phyloP scores from a whole-genome alignment of 2,329 filamentous ascomycete genomes.

The Penicillium occitanis region DNA sequence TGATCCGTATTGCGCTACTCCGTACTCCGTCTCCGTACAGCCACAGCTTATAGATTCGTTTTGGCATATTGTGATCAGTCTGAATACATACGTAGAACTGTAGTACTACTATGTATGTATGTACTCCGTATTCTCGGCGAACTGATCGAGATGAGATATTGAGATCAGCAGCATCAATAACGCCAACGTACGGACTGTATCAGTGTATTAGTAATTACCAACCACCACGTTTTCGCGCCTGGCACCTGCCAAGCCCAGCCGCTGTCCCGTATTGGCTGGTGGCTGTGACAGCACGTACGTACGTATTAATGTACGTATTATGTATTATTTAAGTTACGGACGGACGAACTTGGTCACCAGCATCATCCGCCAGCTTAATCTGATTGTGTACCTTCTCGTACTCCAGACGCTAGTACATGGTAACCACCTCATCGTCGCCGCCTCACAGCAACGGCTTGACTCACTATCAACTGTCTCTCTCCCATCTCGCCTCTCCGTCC shows the following conservation, averaged over 20 bases:
- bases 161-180: neutral
- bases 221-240: neutral
- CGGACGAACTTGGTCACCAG: conserved; percentile 7
- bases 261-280: neutral
- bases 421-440: neutral
- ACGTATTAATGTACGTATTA: neutral
- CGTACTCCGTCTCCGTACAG: neutral
- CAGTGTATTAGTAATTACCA: neutral
- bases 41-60: neutral
- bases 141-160: neutral
- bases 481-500: neutral
- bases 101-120: neutral
- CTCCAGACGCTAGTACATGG: neutral
- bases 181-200: neutral
- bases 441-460: conserved; percentile 1
- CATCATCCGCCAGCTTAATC: neutral
- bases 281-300: conserved; percentile 8
- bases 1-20: too few relatives aligned
- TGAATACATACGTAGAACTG: neutral
- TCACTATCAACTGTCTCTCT: neutral
- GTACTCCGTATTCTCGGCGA: neutral
- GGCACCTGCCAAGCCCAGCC: neutral
- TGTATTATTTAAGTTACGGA: neutral
- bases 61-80: neutral
- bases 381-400: neutral